A percentile compares a stretch with the other conserved stretches of the same genome.
phyloP scores from a whole-genome alignment of 805 yeast species.

The Hermanozyma aechmeae region DNA sequence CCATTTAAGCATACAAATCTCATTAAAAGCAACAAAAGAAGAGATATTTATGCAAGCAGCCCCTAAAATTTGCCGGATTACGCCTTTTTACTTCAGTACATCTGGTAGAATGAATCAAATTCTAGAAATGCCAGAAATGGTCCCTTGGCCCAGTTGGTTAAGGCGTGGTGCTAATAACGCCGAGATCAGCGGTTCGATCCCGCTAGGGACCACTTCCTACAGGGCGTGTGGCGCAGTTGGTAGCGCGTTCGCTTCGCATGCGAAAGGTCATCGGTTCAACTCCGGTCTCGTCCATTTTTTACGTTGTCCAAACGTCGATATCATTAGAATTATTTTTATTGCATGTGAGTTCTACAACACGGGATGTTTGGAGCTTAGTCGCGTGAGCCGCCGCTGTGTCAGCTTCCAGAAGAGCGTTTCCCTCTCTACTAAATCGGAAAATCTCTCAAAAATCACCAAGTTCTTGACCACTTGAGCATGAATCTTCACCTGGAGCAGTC shows the following conservation, averaged over 20 bases:
- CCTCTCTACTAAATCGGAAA: constrained; percentile 9
- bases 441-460: constrained; percentile 21
- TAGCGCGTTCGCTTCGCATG: constrained; percentile 78
- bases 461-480: constrained; percentile 18
- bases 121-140: too few relatives aligned
- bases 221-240: constrained; percentile 83
- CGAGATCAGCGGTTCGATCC: constrained; percentile 82
- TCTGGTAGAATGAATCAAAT: too few relatives aligned
- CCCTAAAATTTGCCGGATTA: too few relatives aligned
- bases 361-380: too few relatives aligned
- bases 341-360: too few relatives aligned
- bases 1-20: too few relatives aligned
- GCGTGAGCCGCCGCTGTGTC: too few relatives aligned
- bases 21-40: too few relatives aligned
- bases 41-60: too few relatives aligned
- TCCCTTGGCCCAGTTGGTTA: constrained; percentile 49
- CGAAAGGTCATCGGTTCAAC: constrained; percentile 71
- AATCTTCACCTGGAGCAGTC: constrained; percentile 9
- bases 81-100: too few relatives aligned
- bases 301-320: too few relatives aligned
- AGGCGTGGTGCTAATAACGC: constrained; percentile 48
- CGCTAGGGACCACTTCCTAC: constrained; percentile 85
- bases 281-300: constrained; percentile 61
- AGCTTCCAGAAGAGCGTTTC: constrained; percentile 23
- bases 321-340: too few relatives aligned